Evolutionary conservation across 164 flowering plant species (phyloP).

Genomic region (Annona cherimola): DNA sequence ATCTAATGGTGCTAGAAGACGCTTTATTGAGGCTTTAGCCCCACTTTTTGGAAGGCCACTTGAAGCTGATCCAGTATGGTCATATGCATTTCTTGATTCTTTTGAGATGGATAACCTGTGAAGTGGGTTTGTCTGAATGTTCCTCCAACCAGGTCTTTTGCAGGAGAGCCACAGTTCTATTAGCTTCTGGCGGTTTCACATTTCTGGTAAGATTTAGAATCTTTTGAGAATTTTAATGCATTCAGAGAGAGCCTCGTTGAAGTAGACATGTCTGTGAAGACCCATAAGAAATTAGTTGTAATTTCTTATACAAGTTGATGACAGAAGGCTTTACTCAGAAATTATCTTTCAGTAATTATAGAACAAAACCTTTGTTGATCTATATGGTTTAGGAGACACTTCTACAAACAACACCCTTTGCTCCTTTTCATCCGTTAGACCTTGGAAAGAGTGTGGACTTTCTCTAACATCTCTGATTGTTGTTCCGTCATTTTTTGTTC

Average conservation of each 20-base stretch:
- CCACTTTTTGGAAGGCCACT: slow-evolving; percentile 70
- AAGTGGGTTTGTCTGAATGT: slow-evolving; percentile 6
- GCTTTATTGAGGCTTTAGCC: slow-evolving; percentile 71
- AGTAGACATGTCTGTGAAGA: not conserved
- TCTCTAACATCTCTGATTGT: no score
- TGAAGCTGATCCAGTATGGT: slow-evolving; percentile 82
- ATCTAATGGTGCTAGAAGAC: slow-evolving; percentile 58
- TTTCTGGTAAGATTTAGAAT: slow-evolving; percentile 49
- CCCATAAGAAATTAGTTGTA: not conserved
- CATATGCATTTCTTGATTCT: not conserved
- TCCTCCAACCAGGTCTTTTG: slow-evolving; percentile 61
- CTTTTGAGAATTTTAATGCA: not conserved
- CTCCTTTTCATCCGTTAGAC: not conserved
- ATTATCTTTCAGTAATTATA: no score
- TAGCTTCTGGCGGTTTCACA: slow-evolving; percentile 59
- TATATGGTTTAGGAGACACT: no score
- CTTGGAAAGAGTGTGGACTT: not conserved
- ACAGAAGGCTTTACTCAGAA: not conserved
- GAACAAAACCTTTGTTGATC: not conserved
- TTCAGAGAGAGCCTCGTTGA: not conserved
- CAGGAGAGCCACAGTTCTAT: slow-evolving; percentile 66
- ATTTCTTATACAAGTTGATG: not conserved
- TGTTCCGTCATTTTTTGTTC: no score
- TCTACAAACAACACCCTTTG: not conserved
- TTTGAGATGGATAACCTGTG: not conserved